phyloP scores from a whole-genome alignment of 768 basidiomycete genomes.

The Amanita exitialis region DNA sequence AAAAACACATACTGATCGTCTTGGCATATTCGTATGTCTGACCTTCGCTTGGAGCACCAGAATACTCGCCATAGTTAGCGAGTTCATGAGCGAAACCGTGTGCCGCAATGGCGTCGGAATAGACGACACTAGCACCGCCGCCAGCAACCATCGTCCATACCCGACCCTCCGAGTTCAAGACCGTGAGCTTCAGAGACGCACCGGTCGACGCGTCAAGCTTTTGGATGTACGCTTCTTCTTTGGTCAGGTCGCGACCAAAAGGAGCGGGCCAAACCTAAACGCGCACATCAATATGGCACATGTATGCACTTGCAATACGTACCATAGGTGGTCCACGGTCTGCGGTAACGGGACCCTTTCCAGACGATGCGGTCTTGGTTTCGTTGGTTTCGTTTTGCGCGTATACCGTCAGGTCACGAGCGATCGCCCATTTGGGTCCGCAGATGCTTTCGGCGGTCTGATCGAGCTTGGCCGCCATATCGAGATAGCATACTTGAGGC shows the following conservation, averaged over 20 bases:
- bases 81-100: constrained; percentile 96
- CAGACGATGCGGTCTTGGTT: constrained; percentile 30
- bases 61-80: constrained; percentile 99
- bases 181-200: constrained; percentile 96
- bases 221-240: constrained; percentile 99
- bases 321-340: constrained; percentile 98
- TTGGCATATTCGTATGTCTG: constrained; percentile 99
- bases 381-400: constrained; percentile 34
- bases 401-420: constrained; percentile 78
- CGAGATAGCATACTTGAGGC: constrained; percentile 87
- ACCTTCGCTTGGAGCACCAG: constrained; percentile 93
- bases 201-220: constrained; percentile 96
- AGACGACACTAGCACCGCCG: constrained; percentile 70
- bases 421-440: constrained; percentile 98
- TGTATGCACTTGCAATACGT: constrained; percentile 12
- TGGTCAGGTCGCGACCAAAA: constrained; percentile 95
- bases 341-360: constrained; percentile 46
- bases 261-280: constrained; percentile 76
- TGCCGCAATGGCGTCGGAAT: constrained; percentile 77
- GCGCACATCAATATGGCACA: neutral
- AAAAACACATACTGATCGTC: constrained; percentile 67
- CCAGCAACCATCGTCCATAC: constrained; percentile 99
- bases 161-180: constrained; percentile 88
- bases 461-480: constrained; percentile 99
- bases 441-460: constrained; percentile 98